Base-by-base conservation (phyloP, 768 basidiomycete species). In the Tubosaeta sp. region DNA sequence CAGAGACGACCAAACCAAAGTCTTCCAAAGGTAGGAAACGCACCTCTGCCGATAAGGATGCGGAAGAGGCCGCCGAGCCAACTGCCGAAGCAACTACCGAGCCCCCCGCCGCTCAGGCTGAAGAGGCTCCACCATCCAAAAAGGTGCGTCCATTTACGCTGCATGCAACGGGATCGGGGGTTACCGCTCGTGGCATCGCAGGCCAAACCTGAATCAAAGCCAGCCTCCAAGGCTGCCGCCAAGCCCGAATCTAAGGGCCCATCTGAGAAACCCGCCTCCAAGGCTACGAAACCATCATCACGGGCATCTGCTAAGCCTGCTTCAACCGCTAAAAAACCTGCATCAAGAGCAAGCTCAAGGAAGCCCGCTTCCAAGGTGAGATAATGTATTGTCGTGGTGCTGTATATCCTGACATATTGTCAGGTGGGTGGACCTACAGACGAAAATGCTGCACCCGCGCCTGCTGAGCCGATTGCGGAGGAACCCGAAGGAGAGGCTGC, bases 291-390 rank as follows among this genome's bases (percentile, higher is more conserved):
- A 53, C 75, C 75, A 6, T 59, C 73, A 31, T 73, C 72, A 46
- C 68, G 66, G 31, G 63, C 69, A 18, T 63, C 73, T 8, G 65
- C 60, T 1, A 78, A 78, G 59, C 74, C 78, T 1, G 65, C 71
- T 1, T 80, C 78, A 7, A 71, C 71, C 16, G 69, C 59, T 19
- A 76, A 68, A 46, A 83, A 83, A 63, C 81, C 83, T 8, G 70
- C 78, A 18, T 83, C 82, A 44, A 71, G 79, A 57, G 82, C 81
- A 25, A 70, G 73, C 27, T 83, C 81, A 13, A 80, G 76, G 74
- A 84, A 83, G 66, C 82, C 83, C 50, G 72, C 69, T n/a, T 83
- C 82, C 43, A 84, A 82, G 80, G 83, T 72, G 21, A 61, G 60
- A 52, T 46, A 11, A 4, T 6, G 34, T 35, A 44, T 46, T 52